phyloP scores from a whole-genome alignment of 805 yeast genomes.

The Candida cerambycidarum region DNA sequence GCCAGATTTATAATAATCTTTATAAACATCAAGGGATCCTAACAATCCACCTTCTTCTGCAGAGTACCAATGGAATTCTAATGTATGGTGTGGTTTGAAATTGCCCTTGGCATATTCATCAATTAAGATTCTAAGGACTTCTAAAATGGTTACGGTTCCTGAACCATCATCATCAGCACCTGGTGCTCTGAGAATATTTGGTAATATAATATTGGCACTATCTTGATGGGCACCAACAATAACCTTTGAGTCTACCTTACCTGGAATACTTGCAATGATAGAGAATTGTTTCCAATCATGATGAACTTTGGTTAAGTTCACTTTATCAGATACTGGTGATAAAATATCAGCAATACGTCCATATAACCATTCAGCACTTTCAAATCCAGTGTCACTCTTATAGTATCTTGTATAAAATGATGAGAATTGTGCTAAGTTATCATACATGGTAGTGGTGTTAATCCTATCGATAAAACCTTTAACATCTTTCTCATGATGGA shows the following conservation, averaged over 20 bases:
- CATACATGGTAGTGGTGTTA: constrained; percentile 46
- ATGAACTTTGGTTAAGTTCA: constrained; percentile 56
- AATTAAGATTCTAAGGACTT: constrained; percentile 65
- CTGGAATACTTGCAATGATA: constrained; percentile 63
- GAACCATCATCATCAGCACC: constrained; percentile 97
- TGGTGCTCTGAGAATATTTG: constrained; percentile 70
- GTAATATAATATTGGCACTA: constrained; percentile 72
- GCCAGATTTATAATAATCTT: constrained; percentile 45
- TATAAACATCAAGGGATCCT: constrained; percentile 81
- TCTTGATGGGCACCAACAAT: constrained; percentile 91
- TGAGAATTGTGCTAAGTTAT: constrained; percentile 59
- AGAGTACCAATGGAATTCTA: constrained; percentile 92
- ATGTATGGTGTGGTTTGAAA: constrained; percentile 62
- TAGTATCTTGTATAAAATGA: constrained; percentile 77
- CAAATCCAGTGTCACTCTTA: constrained; percentile 65
- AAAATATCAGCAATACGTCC: constrained; percentile 45
- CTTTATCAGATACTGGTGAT: constrained; percentile 22
- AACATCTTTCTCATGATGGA: constrained; percentile 39
- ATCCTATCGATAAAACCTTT: constrained; percentile 43
- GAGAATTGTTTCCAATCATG: constrained; percentile 76
- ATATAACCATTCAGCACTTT: constrained; percentile 70
- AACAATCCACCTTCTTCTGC: constrained; percentile 93
- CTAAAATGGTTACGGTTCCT: constrained; percentile 78
- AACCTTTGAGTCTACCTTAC: constrained; percentile 50
- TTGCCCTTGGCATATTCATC: constrained; percentile 32